Evolutionary conservation across 352 stramenopile genomes (phyloP).

Genomic region (Pythium vanterpoolii): DNA sequence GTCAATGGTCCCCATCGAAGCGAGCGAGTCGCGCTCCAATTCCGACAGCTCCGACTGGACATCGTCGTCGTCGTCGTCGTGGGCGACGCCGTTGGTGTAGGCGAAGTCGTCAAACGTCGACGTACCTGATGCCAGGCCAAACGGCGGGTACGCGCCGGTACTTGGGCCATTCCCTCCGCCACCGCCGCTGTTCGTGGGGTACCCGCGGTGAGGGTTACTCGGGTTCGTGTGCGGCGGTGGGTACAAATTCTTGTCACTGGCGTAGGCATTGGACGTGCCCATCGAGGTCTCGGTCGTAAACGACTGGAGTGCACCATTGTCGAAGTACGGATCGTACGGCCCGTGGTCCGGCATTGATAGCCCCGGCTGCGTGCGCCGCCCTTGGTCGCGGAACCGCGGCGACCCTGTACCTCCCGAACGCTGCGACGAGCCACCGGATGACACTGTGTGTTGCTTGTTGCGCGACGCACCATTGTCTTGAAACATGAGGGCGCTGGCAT

Average conservation of each 20-base stretch:
- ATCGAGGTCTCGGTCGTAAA: conserved; percentile 10
- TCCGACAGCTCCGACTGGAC: neutral
- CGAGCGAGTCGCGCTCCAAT: conserved; percentile 31
- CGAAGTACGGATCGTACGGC: conserved; percentile 4
- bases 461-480: conserved; percentile 31
- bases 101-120: too few species aligned
- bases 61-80: too few species aligned
- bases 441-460: conserved; percentile 65
- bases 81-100: too few species aligned
- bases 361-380: neutral
- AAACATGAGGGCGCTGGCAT: conserved; percentile 60
- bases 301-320: conserved; percentile 5
- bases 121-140: too few species aligned
- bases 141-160: neutral
- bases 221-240: too few species aligned
- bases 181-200: neutral
- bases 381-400: conserved; percentile 5
- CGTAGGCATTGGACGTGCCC: conserved; percentile 13
- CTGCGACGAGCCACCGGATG: conserved; percentile 45
- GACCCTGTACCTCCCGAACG: conserved; percentile 1
- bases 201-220: too few species aligned
- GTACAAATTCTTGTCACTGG: conserved; percentile 13
- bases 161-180: neutral
- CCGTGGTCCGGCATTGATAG: conserved; percentile 8
- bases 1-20: conserved; percentile 58